Percentiles rank a stretch among this genome's conserved stretches.
Evolutionary conservation across 1,284 basidiomycete species (phyloP).

Genomic region (Cystobasidium sp.): DNA sequence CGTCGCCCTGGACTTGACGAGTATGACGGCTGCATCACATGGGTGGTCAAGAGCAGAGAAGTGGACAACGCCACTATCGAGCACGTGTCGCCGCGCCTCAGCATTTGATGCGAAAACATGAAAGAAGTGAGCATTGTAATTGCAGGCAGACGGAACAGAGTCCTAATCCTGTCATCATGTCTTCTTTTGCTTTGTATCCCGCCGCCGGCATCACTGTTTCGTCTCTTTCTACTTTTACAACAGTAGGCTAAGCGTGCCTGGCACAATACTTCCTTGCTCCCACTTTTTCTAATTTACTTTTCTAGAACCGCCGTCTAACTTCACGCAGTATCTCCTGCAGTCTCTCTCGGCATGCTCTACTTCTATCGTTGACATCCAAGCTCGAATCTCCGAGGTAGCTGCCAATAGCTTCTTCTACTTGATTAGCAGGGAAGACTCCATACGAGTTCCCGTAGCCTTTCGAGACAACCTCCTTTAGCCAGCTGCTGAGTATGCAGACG

Average conservation of each 20-base stretch:
- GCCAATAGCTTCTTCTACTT: constrained; percentile 48
- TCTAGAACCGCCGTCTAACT: constrained; percentile 45
- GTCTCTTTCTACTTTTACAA: too few relatives aligned
- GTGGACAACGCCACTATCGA: background rate
- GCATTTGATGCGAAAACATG: too few relatives aligned
- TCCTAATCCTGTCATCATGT: too few relatives aligned
- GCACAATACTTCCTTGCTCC: background rate
- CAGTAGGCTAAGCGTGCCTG: background rate
- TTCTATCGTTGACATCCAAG: constrained; percentile 18
- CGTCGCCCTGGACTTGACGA: constrained; percentile 31
- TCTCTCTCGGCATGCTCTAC: constrained; percentile 25
- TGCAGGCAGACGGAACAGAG: too few relatives aligned
- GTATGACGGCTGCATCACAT: constrained; percentile 5
- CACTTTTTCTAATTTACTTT: background rate
- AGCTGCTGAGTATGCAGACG: constrained; percentile 71
- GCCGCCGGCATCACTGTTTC: too few relatives aligned
- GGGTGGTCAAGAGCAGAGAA: background rate
- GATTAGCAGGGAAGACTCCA: constrained; percentile 46
- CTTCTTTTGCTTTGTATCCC: too few relatives aligned
- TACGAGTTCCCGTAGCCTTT: constrained; percentile 20
- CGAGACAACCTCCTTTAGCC: constrained; percentile 69
- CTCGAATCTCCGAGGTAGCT: constrained; percentile 46
- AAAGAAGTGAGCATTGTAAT: too few relatives aligned
- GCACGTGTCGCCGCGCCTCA: background rate
- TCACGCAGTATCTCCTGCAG: constrained; percentile 47